These are phyloP conservation scores for Meira nashicola DNA, from an alignment of 1,284 basidiomycete species.

Conservation along the genomic window DNA sequence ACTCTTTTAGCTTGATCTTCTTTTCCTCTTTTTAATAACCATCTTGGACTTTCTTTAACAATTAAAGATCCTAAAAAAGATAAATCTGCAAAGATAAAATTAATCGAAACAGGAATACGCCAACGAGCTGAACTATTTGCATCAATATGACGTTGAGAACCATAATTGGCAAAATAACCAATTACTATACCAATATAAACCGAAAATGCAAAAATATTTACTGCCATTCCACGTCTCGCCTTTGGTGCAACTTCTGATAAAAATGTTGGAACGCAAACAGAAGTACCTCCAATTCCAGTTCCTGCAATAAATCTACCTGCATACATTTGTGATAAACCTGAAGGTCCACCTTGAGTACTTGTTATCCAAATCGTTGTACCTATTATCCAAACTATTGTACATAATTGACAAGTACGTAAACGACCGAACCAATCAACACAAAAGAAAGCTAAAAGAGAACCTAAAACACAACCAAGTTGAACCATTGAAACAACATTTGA, in stretches of 20 bases:
- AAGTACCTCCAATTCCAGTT: slow-evolving; percentile 30
- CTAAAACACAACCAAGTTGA: slow-evolving; percentile 29
- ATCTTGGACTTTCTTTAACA: slow-evolving; percentile 32
- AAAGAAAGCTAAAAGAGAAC: slow-evolving; percentile 34
- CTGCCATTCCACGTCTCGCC: slow-evolving; percentile 27
- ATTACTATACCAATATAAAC: slow-evolving; percentile 32
- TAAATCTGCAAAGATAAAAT: slow-evolving; percentile 33
- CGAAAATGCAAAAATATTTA: slow-evolving; percentile 23
- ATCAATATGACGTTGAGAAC: slow-evolving; percentile 14
- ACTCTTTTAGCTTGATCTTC: slow-evolving; percentile 27
- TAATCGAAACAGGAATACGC: slow-evolving; percentile 30
- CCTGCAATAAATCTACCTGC: slow-evolving; percentile 36
- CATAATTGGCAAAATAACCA: slow-evolving; percentile 25
- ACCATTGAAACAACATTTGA: slow-evolving; percentile 33
- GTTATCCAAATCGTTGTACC: slow-evolving; percentile 38
- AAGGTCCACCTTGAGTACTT: slow-evolving; percentile 18
- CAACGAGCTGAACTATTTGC: slow-evolving; percentile 16
- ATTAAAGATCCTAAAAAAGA: slow-evolving; percentile 26
- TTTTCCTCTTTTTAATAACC: slow-evolving; percentile 31
- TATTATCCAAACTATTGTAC: slow-evolving; percentile 32
- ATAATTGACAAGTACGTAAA: slow-evolving; percentile 26
- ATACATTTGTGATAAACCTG: slow-evolving; percentile 25
- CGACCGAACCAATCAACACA: slow-evolving; percentile 31
- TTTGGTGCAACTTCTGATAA: slow-evolving; percentile 30
- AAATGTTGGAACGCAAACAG: slow-evolving; percentile 29